phyloP scores from a whole-genome alignment of 2,329 filamentous ascomycete genomes.

The Phyllosticta capitalensis region DNA sequence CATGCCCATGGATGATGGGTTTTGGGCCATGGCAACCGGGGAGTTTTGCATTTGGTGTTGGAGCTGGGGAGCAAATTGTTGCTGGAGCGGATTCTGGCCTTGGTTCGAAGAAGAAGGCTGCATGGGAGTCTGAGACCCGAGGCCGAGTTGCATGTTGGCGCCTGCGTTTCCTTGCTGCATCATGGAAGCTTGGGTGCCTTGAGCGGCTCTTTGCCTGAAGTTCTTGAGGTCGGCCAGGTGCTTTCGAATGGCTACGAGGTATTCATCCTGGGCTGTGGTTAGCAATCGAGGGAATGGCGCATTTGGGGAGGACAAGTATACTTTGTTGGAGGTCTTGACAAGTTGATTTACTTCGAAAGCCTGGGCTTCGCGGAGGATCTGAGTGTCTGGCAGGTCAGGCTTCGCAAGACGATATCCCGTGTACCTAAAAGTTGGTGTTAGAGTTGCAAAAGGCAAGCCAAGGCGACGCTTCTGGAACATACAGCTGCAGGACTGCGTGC shows the following conservation, averaged over 20 bases:
- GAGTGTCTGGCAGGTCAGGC: not conserved
- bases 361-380: not conserved
- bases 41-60: conserved; percentile 43
- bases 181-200: conserved; percentile 3
- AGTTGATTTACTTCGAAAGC: not conserved
- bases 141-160: conserved; percentile 17
- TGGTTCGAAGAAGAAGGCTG: conserved; percentile 29
- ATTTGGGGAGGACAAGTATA: not conserved
- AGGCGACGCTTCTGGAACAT: not conserved
- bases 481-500: conserved; percentile 5
- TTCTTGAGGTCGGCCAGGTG: not conserved
- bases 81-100: conserved; percentile 30
- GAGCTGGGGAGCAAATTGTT: conserved; percentile 39
- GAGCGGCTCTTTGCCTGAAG: conserved; percentile 4
- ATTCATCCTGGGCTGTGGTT: conserved; percentile 1
- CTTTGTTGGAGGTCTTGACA: not conserved
- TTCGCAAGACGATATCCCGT: conserved; percentile 4
- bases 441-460: not conserved
- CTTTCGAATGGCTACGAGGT: not conserved
- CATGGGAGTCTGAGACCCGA: conserved; percentile 27
- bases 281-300: not conserved
- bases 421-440: conserved; percentile 2
- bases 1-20: conserved; percentile 24
- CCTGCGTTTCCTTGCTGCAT: conserved; percentile 5
- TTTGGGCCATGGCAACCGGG: conserved; percentile 33